phyloP scores from a whole-genome alignment of 495 filamentous ascomycete genomes.

The Aspergillus ellipticus region DNA sequence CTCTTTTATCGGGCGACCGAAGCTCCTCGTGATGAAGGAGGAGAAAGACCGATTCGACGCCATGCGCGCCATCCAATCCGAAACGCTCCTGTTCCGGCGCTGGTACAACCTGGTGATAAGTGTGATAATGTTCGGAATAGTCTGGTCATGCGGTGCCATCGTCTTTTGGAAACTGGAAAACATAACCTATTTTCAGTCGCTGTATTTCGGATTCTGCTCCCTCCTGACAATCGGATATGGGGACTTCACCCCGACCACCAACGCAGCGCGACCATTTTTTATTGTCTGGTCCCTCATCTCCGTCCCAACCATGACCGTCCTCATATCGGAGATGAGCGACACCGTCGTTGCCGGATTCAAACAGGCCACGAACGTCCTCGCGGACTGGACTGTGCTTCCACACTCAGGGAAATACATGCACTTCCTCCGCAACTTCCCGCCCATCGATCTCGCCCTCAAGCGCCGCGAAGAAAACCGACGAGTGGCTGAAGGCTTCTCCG shows the following conservation, averaged over 20 bases:
- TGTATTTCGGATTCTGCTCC: constrained; percentile 82
- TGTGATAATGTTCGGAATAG: constrained; percentile 53
- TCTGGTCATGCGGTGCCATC: constrained; percentile 80
- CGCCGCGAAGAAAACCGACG: constrained; percentile 36
- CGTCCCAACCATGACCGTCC: constrained; percentile 65
- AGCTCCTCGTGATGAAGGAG: constrained; percentile 36
- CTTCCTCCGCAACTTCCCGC: constrained; percentile 40
- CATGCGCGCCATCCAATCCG: constrained; percentile 75
- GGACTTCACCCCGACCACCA: constrained; percentile 68
- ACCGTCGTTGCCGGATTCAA: constrained; percentile 58
- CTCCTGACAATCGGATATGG: constrained; percentile 91
- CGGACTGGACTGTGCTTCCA: constrained; percentile 57
- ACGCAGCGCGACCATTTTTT: constrained; percentile 78
- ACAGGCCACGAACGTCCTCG: constrained; percentile 47
- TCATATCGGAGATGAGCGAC: constrained; percentile 61
- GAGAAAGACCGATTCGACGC: constrained; percentile 71
- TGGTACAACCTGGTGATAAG: constrained; percentile 72
- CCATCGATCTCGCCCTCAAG: constrained; percentile 37
- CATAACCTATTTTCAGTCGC: constrained; percentile 63
- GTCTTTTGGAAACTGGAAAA: constrained; percentile 64
- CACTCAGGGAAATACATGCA: constrained; percentile 45
- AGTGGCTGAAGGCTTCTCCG: constrained; percentile 45
- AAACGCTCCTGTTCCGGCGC: constrained; percentile 57
- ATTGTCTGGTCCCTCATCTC: constrained; percentile 76
- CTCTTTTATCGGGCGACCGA: constrained; percentile 19